These are phyloP conservation scores for Verticillium albo-atrum DNA, from an alignment of 2,329 filamentous ascomycete species.

Conservation along the genomic window DNA sequence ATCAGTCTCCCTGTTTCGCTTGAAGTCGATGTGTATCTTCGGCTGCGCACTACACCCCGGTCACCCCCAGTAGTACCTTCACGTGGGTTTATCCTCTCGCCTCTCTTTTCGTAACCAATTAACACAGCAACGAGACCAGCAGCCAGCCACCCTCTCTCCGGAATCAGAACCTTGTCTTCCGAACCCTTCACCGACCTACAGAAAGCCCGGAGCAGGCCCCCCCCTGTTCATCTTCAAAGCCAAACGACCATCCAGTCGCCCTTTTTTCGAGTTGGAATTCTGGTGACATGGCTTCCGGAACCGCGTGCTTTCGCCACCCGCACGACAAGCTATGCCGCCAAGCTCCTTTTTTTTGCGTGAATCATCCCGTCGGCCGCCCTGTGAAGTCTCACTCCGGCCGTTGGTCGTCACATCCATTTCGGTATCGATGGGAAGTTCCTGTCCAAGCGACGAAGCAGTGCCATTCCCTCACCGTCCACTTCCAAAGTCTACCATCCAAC, in stretches of 20 bases:
- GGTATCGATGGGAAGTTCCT: background rate
- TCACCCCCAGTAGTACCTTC: too few species aligned
- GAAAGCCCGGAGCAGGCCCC: background rate
- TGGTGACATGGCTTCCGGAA: background rate
- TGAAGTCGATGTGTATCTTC: too few species aligned
- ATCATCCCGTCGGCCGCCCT: background rate
- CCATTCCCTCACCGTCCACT: background rate
- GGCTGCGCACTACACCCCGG: too few species aligned
- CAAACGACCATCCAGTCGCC: background rate
- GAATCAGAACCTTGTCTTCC: background rate
- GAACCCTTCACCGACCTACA: background rate
- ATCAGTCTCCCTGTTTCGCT: too few species aligned
- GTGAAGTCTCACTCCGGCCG: background rate
- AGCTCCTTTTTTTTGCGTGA: background rate
- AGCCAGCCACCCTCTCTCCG: background rate
- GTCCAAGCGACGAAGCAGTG: background rate
- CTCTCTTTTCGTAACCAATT: background rate
- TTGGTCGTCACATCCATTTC: background rate
- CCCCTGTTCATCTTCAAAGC: too few species aligned
- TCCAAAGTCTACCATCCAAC: background rate
- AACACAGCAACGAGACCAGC: background rate
- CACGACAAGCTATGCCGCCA: background rate
- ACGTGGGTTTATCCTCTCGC: too few species aligned
- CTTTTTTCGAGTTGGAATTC: background rate
- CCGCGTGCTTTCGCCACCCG: background rate